Evolutionary conservation across 306 rosid genomes (phyloP).

Genomic region (Cucumis hystrix): DNA sequence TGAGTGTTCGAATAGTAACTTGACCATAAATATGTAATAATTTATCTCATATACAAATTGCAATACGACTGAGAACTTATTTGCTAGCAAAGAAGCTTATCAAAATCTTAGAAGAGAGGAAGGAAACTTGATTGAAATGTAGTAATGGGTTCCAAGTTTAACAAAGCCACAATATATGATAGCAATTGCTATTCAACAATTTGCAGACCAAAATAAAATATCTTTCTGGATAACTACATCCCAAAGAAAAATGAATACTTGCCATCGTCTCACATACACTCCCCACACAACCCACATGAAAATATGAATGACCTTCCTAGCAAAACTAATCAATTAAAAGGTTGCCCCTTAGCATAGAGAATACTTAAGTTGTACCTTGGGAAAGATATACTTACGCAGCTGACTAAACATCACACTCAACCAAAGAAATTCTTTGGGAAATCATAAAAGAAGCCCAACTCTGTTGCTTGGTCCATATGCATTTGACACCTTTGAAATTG

Average conservation of each 20-base stretch:
- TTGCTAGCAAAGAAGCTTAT: neutral
- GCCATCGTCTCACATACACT: too few relatives aligned
- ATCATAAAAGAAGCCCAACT: too few relatives aligned
- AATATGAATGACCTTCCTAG: too few relatives aligned
- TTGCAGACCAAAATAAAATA: neutral
- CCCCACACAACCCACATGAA: too few relatives aligned
- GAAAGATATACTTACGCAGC: too few relatives aligned
- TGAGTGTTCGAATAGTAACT: slow-evolving; percentile 93
- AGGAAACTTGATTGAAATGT: neutral
- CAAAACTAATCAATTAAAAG: too few relatives aligned
- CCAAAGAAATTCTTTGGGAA: too few relatives aligned
- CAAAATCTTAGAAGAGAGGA: neutral
- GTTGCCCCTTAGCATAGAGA: too few relatives aligned
- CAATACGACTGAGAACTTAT: neutral
- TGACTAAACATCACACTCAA: too few relatives aligned
- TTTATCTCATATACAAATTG: neutral
- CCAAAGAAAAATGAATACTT: neutral
- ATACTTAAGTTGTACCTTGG: too few relatives aligned
- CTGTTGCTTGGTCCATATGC: too few relatives aligned
- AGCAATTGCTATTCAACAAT: neutral
- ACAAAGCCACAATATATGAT: neutral
- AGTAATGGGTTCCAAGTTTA: neutral
- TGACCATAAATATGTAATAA: slow-evolving; percentile 35
- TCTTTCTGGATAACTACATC: neutral
- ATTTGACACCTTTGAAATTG: too few relatives aligned